Evolutionary conservation across 768 basidiomycete species (phyloP).

Genomic region (Hygrocybe punicea): DNA sequence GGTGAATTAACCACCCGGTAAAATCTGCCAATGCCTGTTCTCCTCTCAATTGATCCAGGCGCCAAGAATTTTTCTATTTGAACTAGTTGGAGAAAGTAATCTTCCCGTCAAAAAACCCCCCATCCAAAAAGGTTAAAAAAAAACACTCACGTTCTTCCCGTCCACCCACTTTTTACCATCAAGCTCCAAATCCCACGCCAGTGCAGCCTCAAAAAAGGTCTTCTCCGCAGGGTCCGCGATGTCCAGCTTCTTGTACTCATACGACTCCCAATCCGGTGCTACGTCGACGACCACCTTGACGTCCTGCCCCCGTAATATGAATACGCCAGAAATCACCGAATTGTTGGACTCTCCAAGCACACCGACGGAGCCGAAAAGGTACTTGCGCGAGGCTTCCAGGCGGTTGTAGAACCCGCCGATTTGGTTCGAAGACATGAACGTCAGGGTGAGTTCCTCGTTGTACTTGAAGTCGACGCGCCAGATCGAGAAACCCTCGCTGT

Average conservation of each 20-base stretch:
- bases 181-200: constrained; percentile 91
- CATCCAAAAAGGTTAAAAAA: no score
- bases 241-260: constrained; percentile 75
- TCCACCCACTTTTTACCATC: constrained; percentile 89
- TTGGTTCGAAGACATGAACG: constrained; percentile 94
- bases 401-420: constrained; percentile 97
- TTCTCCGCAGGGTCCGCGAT: constrained; percentile 71
- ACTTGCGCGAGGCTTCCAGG: constrained; percentile 94
- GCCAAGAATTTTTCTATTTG: no score
- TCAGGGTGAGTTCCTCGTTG: constrained; percentile 86
- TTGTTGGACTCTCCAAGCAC: constrained; percentile 81
- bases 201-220: constrained; percentile 85
- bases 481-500: constrained; percentile 82
- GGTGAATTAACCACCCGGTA: no score
- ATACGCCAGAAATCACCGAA: constrained; percentile 74
- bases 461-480: constrained; percentile 98
- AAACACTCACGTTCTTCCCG: constrained; percentile 75
- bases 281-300: constrained; percentile 64
- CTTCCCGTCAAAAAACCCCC: no score
- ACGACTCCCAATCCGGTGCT: constrained; percentile 92
- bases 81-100: no score
- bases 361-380: constrained; percentile 89
- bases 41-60: no score
- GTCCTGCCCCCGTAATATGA: constrained; percentile 83
- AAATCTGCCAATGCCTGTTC: no score